These are phyloP conservation scores for Hemisphaericaspora nanyangensis DNA, from an alignment of 805 yeast genomes.

Conservation along the genomic window DNA sequence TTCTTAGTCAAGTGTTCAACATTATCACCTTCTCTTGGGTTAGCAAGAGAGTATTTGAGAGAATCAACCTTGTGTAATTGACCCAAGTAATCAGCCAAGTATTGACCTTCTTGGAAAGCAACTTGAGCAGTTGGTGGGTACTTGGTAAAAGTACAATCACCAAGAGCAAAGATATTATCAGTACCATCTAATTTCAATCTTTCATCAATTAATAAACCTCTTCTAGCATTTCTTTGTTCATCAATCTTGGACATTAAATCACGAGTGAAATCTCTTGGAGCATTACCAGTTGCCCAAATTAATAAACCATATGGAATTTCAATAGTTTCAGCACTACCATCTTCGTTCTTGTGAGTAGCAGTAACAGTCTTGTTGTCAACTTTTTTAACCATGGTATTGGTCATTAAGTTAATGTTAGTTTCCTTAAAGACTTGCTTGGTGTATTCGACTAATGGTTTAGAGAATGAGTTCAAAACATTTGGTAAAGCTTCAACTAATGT, in stretches of 20 bases:
- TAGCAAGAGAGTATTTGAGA: slow-evolving; percentile 42
- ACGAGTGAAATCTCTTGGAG: slow-evolving; percentile 72
- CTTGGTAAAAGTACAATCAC: slow-evolving; percentile 92
- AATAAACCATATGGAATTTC: slow-evolving; percentile 86
- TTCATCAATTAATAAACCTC: slow-evolving; percentile 86
- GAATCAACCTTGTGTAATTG: slow-evolving; percentile 61
- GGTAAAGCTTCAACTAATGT: slow-evolving; percentile 89
- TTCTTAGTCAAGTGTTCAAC: slow-evolving; percentile 45
- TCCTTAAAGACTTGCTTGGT: slow-evolving; percentile 72
- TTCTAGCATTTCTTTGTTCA: slow-evolving; percentile 78
- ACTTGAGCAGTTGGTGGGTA: slow-evolving; percentile 97
- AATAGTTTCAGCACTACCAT: slow-evolving; percentile 57
- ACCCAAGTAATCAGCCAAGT: slow-evolving; percentile 68
- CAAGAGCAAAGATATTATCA: slow-evolving; percentile 79
- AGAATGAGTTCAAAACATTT: slow-evolving; percentile 75
- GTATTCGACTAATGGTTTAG: slow-evolving; percentile 65
- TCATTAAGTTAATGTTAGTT: slow-evolving; percentile 66
- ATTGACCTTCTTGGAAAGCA: slow-evolving; percentile 90
- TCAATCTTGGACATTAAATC: slow-evolving; percentile 66
- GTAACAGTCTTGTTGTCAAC: slow-evolving; percentile 69
- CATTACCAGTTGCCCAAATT: slow-evolving; percentile 98
- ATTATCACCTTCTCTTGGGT: slow-evolving; percentile 38
- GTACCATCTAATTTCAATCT: slow-evolving; percentile 80
- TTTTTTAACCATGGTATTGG: slow-evolving; percentile 84
- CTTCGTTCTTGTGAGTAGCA: slow-evolving; percentile 63